Conservation (phyloP, 106 monocot species). For the Narthecium ossifragum region DNA sequence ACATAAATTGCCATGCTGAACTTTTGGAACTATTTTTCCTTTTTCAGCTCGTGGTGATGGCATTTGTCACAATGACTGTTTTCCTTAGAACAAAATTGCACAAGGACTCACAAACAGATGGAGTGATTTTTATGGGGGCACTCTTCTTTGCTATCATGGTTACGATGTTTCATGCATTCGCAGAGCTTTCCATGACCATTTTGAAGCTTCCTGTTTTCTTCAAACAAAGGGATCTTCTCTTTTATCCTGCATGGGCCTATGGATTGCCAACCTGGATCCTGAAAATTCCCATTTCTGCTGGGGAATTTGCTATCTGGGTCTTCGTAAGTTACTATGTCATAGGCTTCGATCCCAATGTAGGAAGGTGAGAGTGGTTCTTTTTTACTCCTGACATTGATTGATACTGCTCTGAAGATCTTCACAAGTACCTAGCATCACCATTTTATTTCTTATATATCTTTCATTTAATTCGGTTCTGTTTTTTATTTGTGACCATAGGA, state of each 20-base stretch:
- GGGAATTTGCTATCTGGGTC: constrained; percentile 8
- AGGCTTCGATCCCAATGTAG: constrained; percentile 23
- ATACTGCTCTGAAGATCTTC: no score
- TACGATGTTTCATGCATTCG: constrained; percentile 15
- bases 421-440: no score
- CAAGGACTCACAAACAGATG: constrained; percentile 9
- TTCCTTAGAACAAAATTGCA: constrained; percentile 28
- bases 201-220: constrained; percentile 30
- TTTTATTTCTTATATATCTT: no score
- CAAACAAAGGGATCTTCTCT: constrained; percentile 27
- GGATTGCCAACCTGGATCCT: constrained; percentile 29
- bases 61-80: constrained; percentile 22
- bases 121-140: constrained; percentile 18
- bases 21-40: not conserved
- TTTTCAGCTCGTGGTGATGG: constrained; percentile 22
- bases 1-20: not conserved
- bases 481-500: no score
- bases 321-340: constrained; percentile 25
- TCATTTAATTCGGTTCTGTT: no score
- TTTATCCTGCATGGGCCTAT: constrained; percentile 33
- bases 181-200: constrained; percentile 24
- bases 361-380: constrained; percentile 30
- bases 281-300: constrained; percentile 21
- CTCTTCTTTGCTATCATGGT: constrained; percentile 10
- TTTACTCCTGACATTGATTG: no score